Conservation (phyloP, 169 alveolate genomes). For the Perkinsus chesapeaki region DNA sequence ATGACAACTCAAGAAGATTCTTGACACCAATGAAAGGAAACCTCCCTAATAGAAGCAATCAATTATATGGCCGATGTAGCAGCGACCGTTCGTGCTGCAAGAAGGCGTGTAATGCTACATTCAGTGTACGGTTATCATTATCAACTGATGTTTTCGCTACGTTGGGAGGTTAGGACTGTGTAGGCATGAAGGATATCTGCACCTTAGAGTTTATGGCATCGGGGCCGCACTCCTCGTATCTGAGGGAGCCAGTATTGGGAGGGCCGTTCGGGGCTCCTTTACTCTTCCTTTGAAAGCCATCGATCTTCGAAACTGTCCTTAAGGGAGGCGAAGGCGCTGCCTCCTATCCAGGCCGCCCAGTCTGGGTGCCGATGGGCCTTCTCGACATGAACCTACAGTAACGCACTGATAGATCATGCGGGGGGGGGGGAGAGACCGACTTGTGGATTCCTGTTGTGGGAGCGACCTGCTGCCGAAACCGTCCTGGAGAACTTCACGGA, state of each 20-base stretch:
- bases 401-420: background rate
- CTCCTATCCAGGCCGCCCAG: background rate
- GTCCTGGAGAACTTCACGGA: background rate
- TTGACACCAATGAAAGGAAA: background rate
- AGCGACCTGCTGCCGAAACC: background rate
- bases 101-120: background rate
- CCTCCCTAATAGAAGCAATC: too few relatives aligned
- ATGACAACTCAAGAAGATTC: background rate
- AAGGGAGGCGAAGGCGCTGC: background rate
- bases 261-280: background rate
- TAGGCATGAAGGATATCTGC: background rate
- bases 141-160: background rate
- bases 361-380: background rate
- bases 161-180: background rate
- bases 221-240: background rate
- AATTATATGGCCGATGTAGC: too few relatives aligned
- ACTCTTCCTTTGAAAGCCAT: background rate
- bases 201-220: background rate
- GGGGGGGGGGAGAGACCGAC: background rate
- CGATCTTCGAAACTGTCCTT: background rate
- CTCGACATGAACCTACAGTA: background rate
- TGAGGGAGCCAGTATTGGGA: background rate
- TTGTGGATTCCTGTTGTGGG: background rate
- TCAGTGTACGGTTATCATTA: background rate
- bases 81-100: too few relatives aligned